A percentile compares a stretch with the other conserved stretches of the same genome.
These are phyloP conservation scores for Aspergillus cavernicola DNA, from an alignment of 495 filamentous ascomycete species.

Conservation along the genomic window DNA sequence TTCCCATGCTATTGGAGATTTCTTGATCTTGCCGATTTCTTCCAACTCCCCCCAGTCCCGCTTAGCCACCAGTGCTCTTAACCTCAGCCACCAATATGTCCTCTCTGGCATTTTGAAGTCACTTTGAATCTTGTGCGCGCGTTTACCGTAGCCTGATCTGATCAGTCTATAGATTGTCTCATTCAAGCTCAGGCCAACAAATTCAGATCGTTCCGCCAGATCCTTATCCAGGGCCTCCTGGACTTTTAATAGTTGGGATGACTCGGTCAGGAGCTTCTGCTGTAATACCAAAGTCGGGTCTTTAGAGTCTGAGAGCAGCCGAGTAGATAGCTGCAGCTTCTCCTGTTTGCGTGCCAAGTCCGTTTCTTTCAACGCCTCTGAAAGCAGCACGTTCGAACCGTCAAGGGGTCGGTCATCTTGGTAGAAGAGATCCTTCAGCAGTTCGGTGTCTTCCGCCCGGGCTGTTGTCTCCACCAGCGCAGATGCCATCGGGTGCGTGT, in stretches of 20 bases:
- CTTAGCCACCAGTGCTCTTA: conserved; percentile 83
- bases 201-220: conserved; percentile 58
- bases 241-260: conserved; percentile 70
- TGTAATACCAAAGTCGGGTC: conserved; percentile 66
- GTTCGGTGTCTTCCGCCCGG: conserved; percentile 66
- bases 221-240: conserved; percentile 86
- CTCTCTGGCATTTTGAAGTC: conserved; percentile 93
- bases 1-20: conserved; percentile 97
- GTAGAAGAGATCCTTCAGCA: conserved; percentile 95
- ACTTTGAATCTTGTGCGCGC: conserved; percentile 78
- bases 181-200: conserved; percentile 79
- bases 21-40: conserved; percentile 64
- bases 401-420: conserved; percentile 93
- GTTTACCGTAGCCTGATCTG: conserved; percentile 66
- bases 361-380: conserved; percentile 69
- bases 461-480: conserved; percentile 87
- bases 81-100: conserved; percentile 83
- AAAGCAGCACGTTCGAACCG: conserved; percentile 79
- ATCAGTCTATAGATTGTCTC: conserved; percentile 86
- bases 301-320: conserved; percentile 77
- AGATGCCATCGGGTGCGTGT: conserved; percentile 77
- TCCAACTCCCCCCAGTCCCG: conserved; percentile 91
- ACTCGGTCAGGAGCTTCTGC: conserved; percentile 71
- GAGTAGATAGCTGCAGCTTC: conserved; percentile 80
- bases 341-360: conserved; percentile 63